These are phyloP conservation scores for Termitomyces sp. DNA, from an alignment of 768 basidiomycete genomes.

Conservation along the genomic window DNA sequence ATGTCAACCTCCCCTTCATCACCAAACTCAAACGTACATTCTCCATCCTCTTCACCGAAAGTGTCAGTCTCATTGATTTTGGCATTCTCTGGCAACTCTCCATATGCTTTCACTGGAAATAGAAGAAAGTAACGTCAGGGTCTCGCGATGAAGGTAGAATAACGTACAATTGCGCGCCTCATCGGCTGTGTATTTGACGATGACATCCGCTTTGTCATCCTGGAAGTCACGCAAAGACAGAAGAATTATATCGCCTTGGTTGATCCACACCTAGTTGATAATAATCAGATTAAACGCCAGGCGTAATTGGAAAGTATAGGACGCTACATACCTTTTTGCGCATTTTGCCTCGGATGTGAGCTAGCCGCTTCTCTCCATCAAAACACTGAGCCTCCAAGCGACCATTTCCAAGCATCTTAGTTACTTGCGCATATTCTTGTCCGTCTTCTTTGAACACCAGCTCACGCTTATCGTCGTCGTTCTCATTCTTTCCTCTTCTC, in stretches of 20 bases:
- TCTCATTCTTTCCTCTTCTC: constrained; percentile 99
- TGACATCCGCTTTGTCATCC: constrained; percentile 98
- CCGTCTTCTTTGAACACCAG: constrained; percentile 98
- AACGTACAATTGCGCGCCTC: constrained; percentile 76
- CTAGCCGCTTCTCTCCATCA: constrained; percentile 96
- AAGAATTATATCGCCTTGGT: constrained; percentile 94
- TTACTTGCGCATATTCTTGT: constrained; percentile 98
- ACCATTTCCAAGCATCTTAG: constrained; percentile 98
- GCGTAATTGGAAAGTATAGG: background rate
- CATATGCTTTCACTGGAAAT: constrained; percentile 84
- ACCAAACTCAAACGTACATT: constrained; percentile 87
- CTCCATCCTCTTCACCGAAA: constrained; percentile 87
- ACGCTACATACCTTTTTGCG: constrained; percentile 83
- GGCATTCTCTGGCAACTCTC: constrained; percentile 93
- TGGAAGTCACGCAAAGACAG: constrained; percentile 97
- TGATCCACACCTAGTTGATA: constrained; percentile 91
- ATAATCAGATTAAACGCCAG: constrained; percentile 4
- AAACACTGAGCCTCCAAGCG: constrained; percentile 95
- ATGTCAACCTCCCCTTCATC: constrained; percentile 88
- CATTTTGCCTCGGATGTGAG: constrained; percentile 99
- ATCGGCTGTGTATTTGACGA: constrained; percentile 97
- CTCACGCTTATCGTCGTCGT: constrained; percentile 98
- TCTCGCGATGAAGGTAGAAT: background rate
- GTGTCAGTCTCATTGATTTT: constrained; percentile 97
- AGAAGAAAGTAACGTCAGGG: background rate